Base-by-base conservation (phyloP, 2,329 filamentous ascomycete genomes). In the Cladosporium halotolerans region DNA sequence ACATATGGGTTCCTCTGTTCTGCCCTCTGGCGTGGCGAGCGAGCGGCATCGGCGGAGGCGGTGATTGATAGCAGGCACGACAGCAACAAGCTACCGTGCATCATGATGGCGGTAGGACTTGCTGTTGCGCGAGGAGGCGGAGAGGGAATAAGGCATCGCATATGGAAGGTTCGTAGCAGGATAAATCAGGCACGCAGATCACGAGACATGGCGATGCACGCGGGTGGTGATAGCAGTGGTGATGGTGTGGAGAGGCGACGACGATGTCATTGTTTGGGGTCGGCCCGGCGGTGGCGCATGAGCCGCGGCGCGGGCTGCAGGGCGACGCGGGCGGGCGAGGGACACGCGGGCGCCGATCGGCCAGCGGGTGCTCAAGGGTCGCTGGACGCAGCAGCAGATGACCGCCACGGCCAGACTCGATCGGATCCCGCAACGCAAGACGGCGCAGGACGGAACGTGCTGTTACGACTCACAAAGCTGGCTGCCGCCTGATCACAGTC, bases 121-220 rank as follows among this genome's bases (percentile, higher is more conserved):
- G 23, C 42, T 52, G 10, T 46, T 32, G 48, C 31, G 16, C 40
- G 54, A 53, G 50, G 45, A n/a, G 54, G 31, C 31, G 54, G 19
- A 23, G 54, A 33, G 36, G 32, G n/a, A 52, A 36, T 56, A 43
- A 54, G 58, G 60, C 60, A 62, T 62, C 55, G 57, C 60, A 62
- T 60, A 52, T 16, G 41, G 52, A 44, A 16, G 34, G 16, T 16
- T 31, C 2, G 19, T 32, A 9, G 10, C 16, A 14, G 42, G 10
- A 4, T 23, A 10, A 48, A 34, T 9, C 14, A 48, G n/a, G 2
- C 10, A 36, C 16, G 33, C n/a, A 18, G 48, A 32, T 51, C 48
- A 51, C 48, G 40, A 19, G 36, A 39, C 36, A 14, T 28, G 23
- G 23, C 23, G 23, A 28, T 28, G 23, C 23, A 28, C 2, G 23